phyloP scores from a whole-genome alignment of 2,329 filamentous ascomycete species.

The Calonectria crousiana region DNA sequence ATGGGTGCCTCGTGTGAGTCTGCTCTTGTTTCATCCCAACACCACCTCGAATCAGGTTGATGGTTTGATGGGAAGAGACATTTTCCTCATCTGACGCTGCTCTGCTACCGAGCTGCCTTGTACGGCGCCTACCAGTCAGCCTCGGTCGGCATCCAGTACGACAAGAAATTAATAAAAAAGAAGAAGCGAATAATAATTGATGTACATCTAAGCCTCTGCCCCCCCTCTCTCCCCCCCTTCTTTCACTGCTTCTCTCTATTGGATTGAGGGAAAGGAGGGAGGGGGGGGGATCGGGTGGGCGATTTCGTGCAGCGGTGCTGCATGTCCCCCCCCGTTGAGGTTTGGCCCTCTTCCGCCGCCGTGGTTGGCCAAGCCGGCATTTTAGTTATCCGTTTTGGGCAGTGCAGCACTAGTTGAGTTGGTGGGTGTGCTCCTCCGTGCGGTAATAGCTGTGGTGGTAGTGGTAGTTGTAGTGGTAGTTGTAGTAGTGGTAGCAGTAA shows the following conservation, averaged over 20 bases:
- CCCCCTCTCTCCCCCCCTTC: too few species aligned
- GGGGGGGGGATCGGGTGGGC: background rate
- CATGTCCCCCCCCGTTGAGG: slow-evolving; percentile 1
- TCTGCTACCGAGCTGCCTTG: slow-evolving; percentile 7
- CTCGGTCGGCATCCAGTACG: slow-evolving; percentile 1
- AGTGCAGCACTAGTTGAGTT: slow-evolving; percentile 15
- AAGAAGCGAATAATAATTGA: background rate
- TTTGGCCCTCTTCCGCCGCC: background rate
- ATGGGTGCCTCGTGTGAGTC: slow-evolving; percentile 12
- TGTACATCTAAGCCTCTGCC: background rate
- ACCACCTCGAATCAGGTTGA: slow-evolving; percentile 2
- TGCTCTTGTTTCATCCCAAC: slow-evolving; percentile 18
- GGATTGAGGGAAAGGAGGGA: too few species aligned
- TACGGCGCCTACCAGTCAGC: slow-evolving; percentile 29
- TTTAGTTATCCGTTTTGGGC: slow-evolving; percentile 25
- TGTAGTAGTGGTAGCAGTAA: too few species aligned
- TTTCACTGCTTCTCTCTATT: background rate
- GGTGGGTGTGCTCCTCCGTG: too few species aligned
- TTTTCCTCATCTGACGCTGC: background rate
- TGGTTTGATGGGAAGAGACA: slow-evolving; percentile 5
- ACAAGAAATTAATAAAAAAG: too few species aligned
- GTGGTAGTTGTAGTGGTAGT: too few species aligned
- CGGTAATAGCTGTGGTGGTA: too few species aligned
- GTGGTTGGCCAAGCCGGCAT: background rate
- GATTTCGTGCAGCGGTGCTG: slow-evolving; percentile 6